A percentile compares a stretch with the other conserved stretches of the same genome.
phyloP scores from a whole-genome alignment of 2,329 filamentous ascomycete genomes.

The Penicillium aurantiogriseum region DNA sequence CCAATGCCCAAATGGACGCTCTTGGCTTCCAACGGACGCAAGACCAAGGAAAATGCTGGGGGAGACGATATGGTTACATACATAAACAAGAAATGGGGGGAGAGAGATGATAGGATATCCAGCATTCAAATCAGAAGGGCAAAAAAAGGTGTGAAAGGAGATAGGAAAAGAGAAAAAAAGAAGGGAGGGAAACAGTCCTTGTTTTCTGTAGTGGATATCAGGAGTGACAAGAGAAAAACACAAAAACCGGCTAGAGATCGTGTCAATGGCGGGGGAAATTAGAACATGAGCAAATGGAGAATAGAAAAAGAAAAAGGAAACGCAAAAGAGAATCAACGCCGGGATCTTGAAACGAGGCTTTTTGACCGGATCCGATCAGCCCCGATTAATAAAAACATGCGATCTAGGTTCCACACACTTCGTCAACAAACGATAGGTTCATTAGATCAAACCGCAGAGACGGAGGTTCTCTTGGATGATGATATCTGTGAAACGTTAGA shows the following conservation, averaged over 20 bases:
- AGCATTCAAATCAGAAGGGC: slow-evolving; percentile 32
- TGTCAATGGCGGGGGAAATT: slow-evolving; percentile 33
- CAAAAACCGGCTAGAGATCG: slow-evolving; percentile 29
- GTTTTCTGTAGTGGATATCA: slow-evolving; percentile 28
- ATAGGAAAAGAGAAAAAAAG: slow-evolving; percentile 28
- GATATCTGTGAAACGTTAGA: slow-evolving; percentile 66
- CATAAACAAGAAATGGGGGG: slow-evolving; percentile 26
- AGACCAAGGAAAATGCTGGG: slow-evolving; percentile 30
- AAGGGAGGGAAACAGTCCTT: slow-evolving; percentile 20
- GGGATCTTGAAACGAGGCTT: slow-evolving; percentile 26
- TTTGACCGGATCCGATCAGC: slow-evolving; percentile 25
- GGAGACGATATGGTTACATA: slow-evolving; percentile 35
- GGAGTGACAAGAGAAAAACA: slow-evolving; percentile 22
- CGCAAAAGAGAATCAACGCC: slow-evolving; percentile 23
- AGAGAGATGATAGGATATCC: slow-evolving; percentile 42
- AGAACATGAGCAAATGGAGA: slow-evolving; percentile 29
- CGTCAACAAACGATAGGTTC: slow-evolving; percentile 29
- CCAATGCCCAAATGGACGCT: slow-evolving; percentile 25
- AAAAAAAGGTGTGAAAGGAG: slow-evolving; percentile 30
- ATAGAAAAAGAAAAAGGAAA: slow-evolving; percentile 18
- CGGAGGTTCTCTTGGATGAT: slow-evolving; percentile 99
- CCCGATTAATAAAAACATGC: slow-evolving; percentile 33
- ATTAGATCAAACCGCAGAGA: slow-evolving; percentile 93
- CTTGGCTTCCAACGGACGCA: slow-evolving; percentile 27
- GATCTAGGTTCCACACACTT: slow-evolving; percentile 34